Evolutionary conservation across 441 rosid genomes (phyloP), one percentile per base, ranked within the genome.

Genomic region (Gossypium schwendimanii): DNA sequence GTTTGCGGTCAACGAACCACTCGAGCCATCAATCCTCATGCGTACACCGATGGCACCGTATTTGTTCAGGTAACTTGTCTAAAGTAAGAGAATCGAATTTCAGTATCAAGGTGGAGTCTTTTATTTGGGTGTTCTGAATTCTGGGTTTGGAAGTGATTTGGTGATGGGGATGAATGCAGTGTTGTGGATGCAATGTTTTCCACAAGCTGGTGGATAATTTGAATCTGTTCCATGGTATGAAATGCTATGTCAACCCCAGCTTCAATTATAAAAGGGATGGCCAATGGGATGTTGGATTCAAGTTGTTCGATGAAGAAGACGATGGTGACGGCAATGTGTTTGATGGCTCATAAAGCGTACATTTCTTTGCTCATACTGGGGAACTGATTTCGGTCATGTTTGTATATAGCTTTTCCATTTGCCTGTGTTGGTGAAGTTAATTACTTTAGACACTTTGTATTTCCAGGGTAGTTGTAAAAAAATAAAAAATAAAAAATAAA

Each of bases 131-230:
- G 3, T 50, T 47, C 33, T 41, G 58, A 3, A 2, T 66, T 71
- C 31, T 14, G 26, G 28, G 1, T 41, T 70, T 54, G 24, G 14
- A 26, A 24, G 10, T 62, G 5, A 52, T 52, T 60, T 62, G 12
- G 5, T 45, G 5, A 9, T 68, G 23, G 74, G 20, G 14, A 18
- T 45, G 55, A 17, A 65, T 23, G 76, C 79, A 94, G 98, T 94
- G 97, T 39, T 94, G 98, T 62, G 97, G 97, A 57, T 94, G 97
- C 85, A 85, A 92, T 80, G 86, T 91, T 76, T 94, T 90, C 61
- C 98, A 94, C 81, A 94, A 92, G 88, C 87, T 92, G 57, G 97
- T 92, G 81, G 98, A 94, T 76, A 89, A 94, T 82, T 79, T 92
- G 82, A 91, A 94, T 80, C 85, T 94, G 85, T 94, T 94, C 84